These are phyloP conservation scores for Lactifluus echinatus DNA, from an alignment of 768 basidiomycete species.

Conservation along the genomic window DNA sequence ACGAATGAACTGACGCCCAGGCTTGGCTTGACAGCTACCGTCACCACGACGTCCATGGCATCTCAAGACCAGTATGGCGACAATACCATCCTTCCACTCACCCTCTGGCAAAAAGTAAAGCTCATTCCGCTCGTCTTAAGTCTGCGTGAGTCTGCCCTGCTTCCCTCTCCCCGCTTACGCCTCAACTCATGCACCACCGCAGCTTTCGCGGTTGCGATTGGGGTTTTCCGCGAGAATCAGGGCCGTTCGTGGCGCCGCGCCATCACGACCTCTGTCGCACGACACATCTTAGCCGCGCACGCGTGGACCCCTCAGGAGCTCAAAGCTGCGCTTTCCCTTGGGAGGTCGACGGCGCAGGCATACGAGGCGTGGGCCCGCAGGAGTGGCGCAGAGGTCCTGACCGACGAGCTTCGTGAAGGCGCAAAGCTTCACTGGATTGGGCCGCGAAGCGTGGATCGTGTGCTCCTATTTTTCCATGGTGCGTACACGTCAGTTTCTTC, in stretches of 20 bases:
- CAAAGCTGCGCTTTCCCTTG: not conserved
- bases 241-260: slow-evolving; percentile 10
- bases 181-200: not conserved
- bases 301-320: not conserved
- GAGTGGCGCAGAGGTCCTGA: not conserved
- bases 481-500: not conserved
- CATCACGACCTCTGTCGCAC: not conserved
- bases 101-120: not conserved
- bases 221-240: not conserved
- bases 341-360: not conserved
- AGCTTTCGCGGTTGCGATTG: not conserved
- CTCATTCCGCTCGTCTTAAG: not conserved
- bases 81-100: too few relatives aligned
- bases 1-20: too few relatives aligned
- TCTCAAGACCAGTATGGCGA: too few relatives aligned
- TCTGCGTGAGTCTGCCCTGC: not conserved
- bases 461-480: slow-evolving; percentile 9
- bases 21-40: too few relatives aligned
- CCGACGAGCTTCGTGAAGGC: not conserved
- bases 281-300: not conserved
- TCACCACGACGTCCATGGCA: too few relatives aligned
- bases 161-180: not conserved
- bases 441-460: not conserved
- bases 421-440: slow-evolving; percentile 12
- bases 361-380: not conserved